Evolutionary conservation across 495 filamentous ascomycete genomes (phyloP).

Genomic region (Aspergillus ostianus): DNA sequence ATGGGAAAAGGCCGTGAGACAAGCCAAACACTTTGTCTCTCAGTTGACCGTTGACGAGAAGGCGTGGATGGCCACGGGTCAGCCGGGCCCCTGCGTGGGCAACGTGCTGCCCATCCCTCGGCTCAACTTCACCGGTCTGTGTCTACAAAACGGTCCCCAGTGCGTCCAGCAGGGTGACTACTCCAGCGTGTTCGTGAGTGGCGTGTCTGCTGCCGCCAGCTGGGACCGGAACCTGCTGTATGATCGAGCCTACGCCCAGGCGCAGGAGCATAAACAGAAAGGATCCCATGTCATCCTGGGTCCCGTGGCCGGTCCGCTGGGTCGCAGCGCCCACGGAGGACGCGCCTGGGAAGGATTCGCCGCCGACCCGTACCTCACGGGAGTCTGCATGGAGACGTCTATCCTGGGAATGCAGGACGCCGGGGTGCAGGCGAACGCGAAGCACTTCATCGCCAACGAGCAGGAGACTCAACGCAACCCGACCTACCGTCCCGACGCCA

Average conservation of each 20-base stretch:
- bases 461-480: constrained; percentile 44
- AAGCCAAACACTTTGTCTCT: constrained; percentile 67
- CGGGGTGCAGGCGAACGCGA: constrained; percentile 58
- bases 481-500: constrained; percentile 52
- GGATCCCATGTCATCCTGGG: constrained; percentile 55
- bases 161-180: constrained; percentile 50
- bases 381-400: constrained; percentile 52
- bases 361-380: constrained; percentile 62
- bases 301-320: constrained; percentile 52
- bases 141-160: constrained; percentile 54
- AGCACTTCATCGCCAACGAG: constrained; percentile 61
- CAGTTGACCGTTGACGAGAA: constrained; percentile 78
- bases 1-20: constrained; percentile 69
- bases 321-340: constrained; percentile 48
- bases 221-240: constrained; percentile 66
- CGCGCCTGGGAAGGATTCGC: constrained; percentile 77
- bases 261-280: constrained; percentile 49
- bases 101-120: constrained; percentile 55
- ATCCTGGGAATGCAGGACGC: constrained; percentile 55
- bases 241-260: constrained; percentile 62
- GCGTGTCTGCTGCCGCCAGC: constrained; percentile 62
- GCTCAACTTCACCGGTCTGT: constrained; percentile 47
- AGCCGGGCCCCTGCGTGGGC: constrained; percentile 70
- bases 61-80: constrained; percentile 78
- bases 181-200: constrained; percentile 54